phyloP scores from a whole-genome alignment of 441 rosid species.

The Euphorbia schlechtendalii region DNA sequence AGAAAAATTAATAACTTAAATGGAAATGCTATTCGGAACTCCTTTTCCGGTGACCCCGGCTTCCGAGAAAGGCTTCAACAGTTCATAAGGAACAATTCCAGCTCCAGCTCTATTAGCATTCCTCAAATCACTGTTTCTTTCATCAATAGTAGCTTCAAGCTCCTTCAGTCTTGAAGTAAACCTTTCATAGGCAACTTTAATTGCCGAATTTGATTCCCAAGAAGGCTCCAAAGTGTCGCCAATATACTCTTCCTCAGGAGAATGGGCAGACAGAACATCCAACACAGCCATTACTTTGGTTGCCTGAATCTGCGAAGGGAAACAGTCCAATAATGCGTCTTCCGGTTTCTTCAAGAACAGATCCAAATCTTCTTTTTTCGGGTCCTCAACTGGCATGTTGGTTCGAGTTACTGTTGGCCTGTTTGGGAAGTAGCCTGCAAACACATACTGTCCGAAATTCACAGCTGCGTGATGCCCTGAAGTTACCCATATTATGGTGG shows the following conservation, averaged over 20 bases:
- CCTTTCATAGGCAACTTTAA: conserved; percentile 50
- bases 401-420: conserved; percentile 53
- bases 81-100: conserved; percentile 38
- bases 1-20: too few relatives aligned
- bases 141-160: conserved; percentile 35
- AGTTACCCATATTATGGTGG: too few relatives aligned
- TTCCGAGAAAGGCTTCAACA: too few relatives aligned
- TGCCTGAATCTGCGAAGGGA: conserved; percentile 62
- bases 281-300: too few relatives aligned
- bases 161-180: conserved; percentile 36
- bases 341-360: conserved; percentile 40
- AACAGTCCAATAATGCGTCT: conserved; percentile 30
- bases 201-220: conserved; percentile 40
- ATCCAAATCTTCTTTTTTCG: conserved; percentile 30
- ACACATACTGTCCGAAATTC: too few relatives aligned
- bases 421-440: conserved; percentile 65
- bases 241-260: conserved; percentile 69
- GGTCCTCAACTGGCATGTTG: conserved; percentile 56
- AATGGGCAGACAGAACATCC: conserved; percentile 52
- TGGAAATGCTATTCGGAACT: conserved; percentile 46
- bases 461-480: too few relatives aligned
- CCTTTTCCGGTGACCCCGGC: conserved; percentile 54
- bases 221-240: conserved; percentile 45
- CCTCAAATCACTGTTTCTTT: conserved; percentile 25
- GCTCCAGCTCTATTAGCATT: conserved; percentile 44